Base-by-base conservation (phyloP, 2,329 filamentous ascomycete genomes). In the Coleophoma crateriformis region DNA sequence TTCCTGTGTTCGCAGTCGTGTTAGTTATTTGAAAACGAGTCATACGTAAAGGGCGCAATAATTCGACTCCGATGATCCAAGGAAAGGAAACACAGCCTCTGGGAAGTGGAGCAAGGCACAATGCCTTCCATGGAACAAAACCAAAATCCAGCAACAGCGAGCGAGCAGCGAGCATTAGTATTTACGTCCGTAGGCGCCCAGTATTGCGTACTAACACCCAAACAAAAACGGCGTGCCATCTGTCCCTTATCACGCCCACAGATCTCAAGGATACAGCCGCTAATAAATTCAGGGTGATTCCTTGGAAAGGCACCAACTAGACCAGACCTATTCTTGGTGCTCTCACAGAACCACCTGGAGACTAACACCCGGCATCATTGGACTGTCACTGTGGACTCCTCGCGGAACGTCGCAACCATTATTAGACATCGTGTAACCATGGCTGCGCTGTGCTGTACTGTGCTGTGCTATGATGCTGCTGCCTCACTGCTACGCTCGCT, bases 1-100 rank as follows among this genome's bases (percentile, higher is more conserved):
- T 75, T 99, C 94, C 94, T 99, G 90, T 74, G 71, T 71, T 70
- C 71, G 70, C 69, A 76, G 58, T 64, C 68, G 74, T 71, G 84
- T 90, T 82, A 90, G 87, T 88, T 64, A 76, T 72, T 68, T 69
- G 63, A 67, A 72, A 67, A 65, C 66, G 56, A 58, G 63, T 64
- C 61, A 64, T 68, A 66, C 61, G 59, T 61, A 51, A 49, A 51
- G 47, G 51, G 52, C 53, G 55, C 53, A 19, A 35, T 52, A 54
- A 54, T 57, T 62, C 58, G 63, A 60, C 42, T 56, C 58, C 62
- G 60, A 52, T 42, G 44, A 48, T 57, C 54, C 53, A 50, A 52
- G 61, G 48, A 52, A 54, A 63, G 64, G 52, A 49, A 62, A 60
- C 59, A 62, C 54, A 60, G 34, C 33, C 33, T 48, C 27, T 27